phyloP scores from a whole-genome alignment of 352 stramenopile species.

The Thraustotheca clavata region DNA sequence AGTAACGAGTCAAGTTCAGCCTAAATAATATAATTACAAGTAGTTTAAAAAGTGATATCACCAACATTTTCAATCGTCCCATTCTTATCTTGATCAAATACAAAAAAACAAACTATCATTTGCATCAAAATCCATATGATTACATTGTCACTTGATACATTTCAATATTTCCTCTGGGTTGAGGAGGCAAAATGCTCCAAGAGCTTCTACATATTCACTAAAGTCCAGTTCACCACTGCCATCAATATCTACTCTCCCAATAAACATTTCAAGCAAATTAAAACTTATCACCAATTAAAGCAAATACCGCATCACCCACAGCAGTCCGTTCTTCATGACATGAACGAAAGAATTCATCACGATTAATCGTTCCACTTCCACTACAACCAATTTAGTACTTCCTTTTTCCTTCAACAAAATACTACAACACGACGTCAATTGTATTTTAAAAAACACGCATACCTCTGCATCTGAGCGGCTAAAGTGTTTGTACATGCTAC shows the following conservation, averaged over 20 bases:
- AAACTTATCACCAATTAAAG: constrained; percentile 36
- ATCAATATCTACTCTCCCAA: constrained; percentile 27
- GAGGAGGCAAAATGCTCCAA: constrained; percentile 67
- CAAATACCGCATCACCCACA: constrained; percentile 64
- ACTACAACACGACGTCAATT: no score
- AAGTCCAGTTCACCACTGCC: constrained; percentile 64
- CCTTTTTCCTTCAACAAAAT: neutral
- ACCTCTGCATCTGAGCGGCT: constrained; percentile 62
- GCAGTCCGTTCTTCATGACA: constrained; percentile 60
- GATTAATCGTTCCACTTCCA: constrained; percentile 61
- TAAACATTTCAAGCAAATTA: neutral
- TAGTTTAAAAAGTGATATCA: neutral
- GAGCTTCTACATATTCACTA: constrained; percentile 62
- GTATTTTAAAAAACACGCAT: neutral
- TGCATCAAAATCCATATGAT: neutral
- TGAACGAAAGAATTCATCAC: constrained; percentile 55
- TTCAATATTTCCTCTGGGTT: constrained; percentile 70
- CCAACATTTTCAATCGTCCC: constrained; percentile 62
- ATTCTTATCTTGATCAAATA: constrained; percentile 64
- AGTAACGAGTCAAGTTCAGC: constrained; percentile 48
- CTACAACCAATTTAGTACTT: constrained; percentile 21
- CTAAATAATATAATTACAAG: neutral
- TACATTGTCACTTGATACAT: constrained; percentile 26
- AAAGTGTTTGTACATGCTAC: constrained; percentile 44
- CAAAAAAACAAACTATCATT: constrained; percentile 59